Percentiles rank a stretch among this genome's conserved stretches.
Conservation (phyloP, 441 rosid species). For the Brassica hybrid region DNA sequence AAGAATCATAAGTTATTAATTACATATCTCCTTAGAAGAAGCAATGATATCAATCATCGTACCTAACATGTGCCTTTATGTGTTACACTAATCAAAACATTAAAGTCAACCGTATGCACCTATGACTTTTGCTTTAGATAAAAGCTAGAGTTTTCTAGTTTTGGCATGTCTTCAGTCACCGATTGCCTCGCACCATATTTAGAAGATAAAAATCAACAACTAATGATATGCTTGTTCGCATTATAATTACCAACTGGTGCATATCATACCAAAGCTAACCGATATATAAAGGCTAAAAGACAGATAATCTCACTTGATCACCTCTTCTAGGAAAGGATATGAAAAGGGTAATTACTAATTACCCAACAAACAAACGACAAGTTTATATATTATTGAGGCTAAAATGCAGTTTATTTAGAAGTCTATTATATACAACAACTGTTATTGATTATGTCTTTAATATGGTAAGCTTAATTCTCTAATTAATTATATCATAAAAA, state of each 20-base stretch:
- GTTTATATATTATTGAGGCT: slow-evolving; percentile 2
- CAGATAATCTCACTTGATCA: slow-evolving; percentile 2
- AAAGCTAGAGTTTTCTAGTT: slow-evolving; percentile 31
- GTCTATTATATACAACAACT: slow-evolving; percentile 15
- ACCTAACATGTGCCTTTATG: slow-evolving; percentile 33
- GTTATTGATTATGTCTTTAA: slow-evolving; percentile 5
- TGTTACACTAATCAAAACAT: slow-evolving; percentile 32
- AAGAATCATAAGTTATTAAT: slow-evolving; percentile 23
- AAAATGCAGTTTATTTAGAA: slow-evolving; percentile 12
- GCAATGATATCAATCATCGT: slow-evolving; percentile 42
- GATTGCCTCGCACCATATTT: slow-evolving; percentile 14
- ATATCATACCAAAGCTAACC: slow-evolving; percentile 9
- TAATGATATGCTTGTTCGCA: background rate
- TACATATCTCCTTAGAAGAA: background rate
- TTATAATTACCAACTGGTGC: slow-evolving; percentile 14
- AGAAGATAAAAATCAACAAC: background rate
- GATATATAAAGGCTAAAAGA: background rate
- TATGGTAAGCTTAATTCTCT: slow-evolving; percentile 12
- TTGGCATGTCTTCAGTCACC: slow-evolving; percentile 26
- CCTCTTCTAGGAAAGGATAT: slow-evolving; percentile 9
- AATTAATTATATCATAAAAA: background rate
- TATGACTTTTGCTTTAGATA: slow-evolving; percentile 33
- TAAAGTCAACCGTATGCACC: slow-evolving; percentile 26
- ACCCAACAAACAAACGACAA: slow-evolving; percentile 2
- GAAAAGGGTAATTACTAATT: slow-evolving; percentile 6